phyloP scores from a whole-genome alignment of 129 eudicot species.

The Saussurea involucrata region DNA sequence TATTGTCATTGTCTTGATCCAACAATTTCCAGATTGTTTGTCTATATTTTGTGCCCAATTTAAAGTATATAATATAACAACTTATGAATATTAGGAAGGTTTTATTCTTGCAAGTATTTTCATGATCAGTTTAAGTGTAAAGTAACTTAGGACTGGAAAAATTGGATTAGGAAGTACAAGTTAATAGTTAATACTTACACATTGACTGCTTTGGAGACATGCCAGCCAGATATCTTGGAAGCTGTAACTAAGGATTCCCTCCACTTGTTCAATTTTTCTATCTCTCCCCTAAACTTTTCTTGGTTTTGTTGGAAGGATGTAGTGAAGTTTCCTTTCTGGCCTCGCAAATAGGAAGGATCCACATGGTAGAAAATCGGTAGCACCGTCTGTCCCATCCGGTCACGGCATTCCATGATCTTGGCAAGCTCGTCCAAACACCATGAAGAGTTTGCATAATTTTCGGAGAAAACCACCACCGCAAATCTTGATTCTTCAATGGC shows the following conservation, averaged over 20 bases:
- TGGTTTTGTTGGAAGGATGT: background rate
- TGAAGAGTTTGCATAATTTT: background rate
- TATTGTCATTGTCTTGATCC: no score
- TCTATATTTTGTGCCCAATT: background rate
- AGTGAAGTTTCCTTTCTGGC: background rate
- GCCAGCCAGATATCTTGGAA: background rate
- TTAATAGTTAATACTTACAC: background rate
- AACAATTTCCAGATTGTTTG: background rate
- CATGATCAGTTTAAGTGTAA: background rate
- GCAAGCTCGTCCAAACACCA: background rate
- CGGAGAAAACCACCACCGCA: background rate
- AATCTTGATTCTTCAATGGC: background rate
- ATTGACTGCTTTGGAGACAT: background rate
- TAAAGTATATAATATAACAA: background rate
- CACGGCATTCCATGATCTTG: background rate
- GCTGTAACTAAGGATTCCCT: background rate
- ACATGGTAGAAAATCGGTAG: conserved; percentile 23
- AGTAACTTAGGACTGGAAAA: background rate
- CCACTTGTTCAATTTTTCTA: background rate
- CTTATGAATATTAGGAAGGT: background rate
- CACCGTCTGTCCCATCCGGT: conserved; percentile 4
- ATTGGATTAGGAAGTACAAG: background rate
- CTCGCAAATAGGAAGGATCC: conserved; percentile 7
- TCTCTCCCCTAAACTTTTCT: background rate
- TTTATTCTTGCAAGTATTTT: background rate